Evolutionary conservation across 768 basidiomycete genomes (phyloP), one percentile per base, ranked within the genome.

Genomic region (Termitomyces sp.): DNA sequence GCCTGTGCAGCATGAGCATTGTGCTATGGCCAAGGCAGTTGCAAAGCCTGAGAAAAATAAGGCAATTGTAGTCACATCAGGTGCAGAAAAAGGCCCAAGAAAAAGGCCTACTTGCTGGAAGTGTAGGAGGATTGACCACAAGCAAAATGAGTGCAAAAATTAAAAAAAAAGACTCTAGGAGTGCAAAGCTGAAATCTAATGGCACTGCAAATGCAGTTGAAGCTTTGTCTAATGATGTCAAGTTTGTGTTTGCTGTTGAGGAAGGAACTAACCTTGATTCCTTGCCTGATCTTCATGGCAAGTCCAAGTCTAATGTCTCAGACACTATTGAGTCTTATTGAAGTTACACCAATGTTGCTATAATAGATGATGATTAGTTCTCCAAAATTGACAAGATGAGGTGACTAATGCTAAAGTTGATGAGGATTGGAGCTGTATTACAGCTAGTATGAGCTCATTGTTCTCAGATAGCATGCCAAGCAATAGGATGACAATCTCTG

Each of bases 41-140:
- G n/a, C n/a, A n/a, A n/a, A n/a, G n/a, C n/a, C n/a, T n/a, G n/a
- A n/a, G n/a, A n/a, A n/a, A n/a, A n/a, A 58, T 22, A 11, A 22
- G 20, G 42, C 9, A 12, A 22, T 22, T 22, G 42, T 11, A 4
- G 20, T 44, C 9, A 44, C 42, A 20, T 22, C 30, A 34, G 5
- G 63, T 60, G 18, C 50, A 59, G 12, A 65, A 67, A 61, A 59
- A 61, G 18, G 60, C 52, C 24, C n/a, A 37, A 20, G 62, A 63
- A 52, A 67, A 69, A 42, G 68, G 68, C 0, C 13, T 73, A 52
- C 37, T 55, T 16, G 60, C 37, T 45, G 22, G 45, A 27, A 49
- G 48, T 36, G 31, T 44, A 6, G 45, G 6, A 22, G 24, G 5
- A 24, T 24, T 46, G 24, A 12, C 24, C 20, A 44, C 20, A 44